Percentiles rank a stretch among this genome's conserved stretches.
Evolutionary conservation across 305 asterid species (phyloP).

Genomic region (Solanum hybrid): DNA sequence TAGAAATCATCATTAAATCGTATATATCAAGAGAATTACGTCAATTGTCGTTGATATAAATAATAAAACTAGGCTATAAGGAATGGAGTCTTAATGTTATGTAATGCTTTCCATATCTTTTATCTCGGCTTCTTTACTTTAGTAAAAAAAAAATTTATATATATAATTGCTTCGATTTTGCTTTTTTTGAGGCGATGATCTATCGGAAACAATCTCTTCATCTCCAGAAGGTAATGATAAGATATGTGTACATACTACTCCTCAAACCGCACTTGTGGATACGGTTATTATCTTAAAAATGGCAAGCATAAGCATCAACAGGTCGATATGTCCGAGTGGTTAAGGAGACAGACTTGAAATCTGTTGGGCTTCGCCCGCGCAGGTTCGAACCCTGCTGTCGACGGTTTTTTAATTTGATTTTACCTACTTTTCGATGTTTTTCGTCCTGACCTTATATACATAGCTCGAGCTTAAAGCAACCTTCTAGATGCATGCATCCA

Average conservation of each 20-base stretch:
- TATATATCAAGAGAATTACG: not conserved
- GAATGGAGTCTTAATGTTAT: not conserved
- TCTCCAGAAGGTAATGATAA: not conserved
- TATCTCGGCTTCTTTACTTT: not conserved
- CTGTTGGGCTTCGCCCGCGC: conserved; percentile 98
- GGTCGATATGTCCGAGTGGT: conserved; percentile 98
- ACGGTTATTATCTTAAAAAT: no score
- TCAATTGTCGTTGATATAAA: not conserved
- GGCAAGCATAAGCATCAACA: not conserved
- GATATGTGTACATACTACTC: not conserved
- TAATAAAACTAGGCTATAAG: not conserved
- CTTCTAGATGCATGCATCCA: not conserved
- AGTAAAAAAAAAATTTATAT: not conserved
- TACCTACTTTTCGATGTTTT: not conserved
- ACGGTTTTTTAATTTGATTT: conserved; percentile 11
- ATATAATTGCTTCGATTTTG: not conserved
- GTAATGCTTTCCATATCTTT: not conserved
- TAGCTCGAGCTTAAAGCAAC: not conserved
- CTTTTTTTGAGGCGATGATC: not conserved
- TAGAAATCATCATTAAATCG: not conserved
- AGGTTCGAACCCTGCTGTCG: conserved; percentile 96
- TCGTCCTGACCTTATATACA: not conserved
- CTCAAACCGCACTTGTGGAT: not conserved
- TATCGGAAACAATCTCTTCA: not conserved
- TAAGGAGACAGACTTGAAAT: conserved; percentile 96